Percentiles rank a stretch among this genome's conserved stretches.
Conservation (phyloP, 352 stramenopile genomes). For the Chrysophaeum taylorii region DNA sequence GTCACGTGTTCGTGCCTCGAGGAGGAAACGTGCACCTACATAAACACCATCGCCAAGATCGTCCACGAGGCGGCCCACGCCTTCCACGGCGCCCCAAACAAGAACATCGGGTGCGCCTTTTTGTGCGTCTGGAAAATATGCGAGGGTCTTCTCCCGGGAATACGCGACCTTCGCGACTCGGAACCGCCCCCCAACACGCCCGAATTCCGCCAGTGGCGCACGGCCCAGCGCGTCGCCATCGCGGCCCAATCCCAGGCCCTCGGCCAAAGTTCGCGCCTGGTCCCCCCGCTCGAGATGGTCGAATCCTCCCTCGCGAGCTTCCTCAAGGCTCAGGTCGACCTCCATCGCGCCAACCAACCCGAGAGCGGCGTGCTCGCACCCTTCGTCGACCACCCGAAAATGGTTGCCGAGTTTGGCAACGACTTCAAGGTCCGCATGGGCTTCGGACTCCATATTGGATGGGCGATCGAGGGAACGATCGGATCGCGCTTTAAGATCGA, state of each 20-base stretch:
- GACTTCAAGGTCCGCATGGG: conserved; percentile 77
- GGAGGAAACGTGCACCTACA: conserved; percentile 91
- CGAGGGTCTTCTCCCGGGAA: conserved; percentile 62
- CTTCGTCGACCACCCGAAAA: conserved; percentile 65
- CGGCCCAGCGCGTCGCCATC: conserved; percentile 49
- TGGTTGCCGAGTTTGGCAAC: conserved; percentile 63
- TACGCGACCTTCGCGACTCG: conserved; percentile 62
- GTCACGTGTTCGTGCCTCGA: conserved; percentile 76
- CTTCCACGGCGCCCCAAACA: conserved; percentile 80
- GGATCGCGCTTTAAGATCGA: conserved; percentile 96
- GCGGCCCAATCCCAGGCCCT: conserved; percentile 35
- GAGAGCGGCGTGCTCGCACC: conserved; percentile 16
- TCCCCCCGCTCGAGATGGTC: conserved; percentile 11
- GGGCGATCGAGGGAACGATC: conserved; percentile 95
- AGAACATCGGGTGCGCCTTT: conserved; percentile 81
- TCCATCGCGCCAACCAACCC: conserved; percentile 63
- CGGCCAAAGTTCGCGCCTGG: not conserved
- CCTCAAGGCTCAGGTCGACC: conserved; percentile 79
- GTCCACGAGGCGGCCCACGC: conserved; percentile 76
- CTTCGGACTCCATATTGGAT: conserved; percentile 93
- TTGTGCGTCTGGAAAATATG: conserved; percentile 80
- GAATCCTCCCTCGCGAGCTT: conserved; percentile 61
- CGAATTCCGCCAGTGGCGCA: conserved; percentile 10
- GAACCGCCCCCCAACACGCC: conserved; percentile 59
- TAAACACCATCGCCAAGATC: conserved; percentile 91